Conservation (phyloP, 2,329 filamentous ascomycete genomes). For the Aureobasidium sp. region DNA sequence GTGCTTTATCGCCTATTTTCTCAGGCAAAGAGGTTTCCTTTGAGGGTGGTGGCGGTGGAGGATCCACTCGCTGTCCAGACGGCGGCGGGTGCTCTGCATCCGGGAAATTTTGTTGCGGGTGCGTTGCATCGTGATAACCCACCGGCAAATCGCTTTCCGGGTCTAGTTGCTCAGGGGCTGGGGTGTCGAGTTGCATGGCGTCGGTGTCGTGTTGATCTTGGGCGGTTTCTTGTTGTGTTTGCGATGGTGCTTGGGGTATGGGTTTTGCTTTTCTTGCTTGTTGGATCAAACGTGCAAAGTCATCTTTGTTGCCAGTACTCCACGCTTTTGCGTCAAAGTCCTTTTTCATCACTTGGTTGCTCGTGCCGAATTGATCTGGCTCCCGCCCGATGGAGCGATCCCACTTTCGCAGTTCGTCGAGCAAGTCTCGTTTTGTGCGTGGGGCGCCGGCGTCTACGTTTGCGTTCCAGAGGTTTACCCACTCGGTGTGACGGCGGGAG, state of each 20-base stretch:
- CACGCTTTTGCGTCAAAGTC: conserved; percentile 79
- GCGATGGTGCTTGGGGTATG: conserved; percentile 21
- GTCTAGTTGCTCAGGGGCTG: background rate
- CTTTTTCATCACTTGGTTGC: conserved; percentile 63
- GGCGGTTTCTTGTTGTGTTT: background rate
- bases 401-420: conserved; percentile 78
- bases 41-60: conserved; percentile 13
- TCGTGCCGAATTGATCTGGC: conserved; percentile 34
- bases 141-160: conserved; percentile 21
- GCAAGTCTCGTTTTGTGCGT: conserved; percentile 61
- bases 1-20: conserved; percentile 22
- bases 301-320: conserved; percentile 62
- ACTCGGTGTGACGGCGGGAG: conserved; percentile 79
- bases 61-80: conserved; percentile 15
- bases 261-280: conserved; percentile 54
- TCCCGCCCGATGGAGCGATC: conserved; percentile 67
- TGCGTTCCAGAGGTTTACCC: conserved; percentile 93
- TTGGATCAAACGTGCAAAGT: conserved; percentile 75
- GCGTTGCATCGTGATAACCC: conserved; percentile 1
- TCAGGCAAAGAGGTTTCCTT: conserved; percentile 21
- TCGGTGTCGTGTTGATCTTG: background rate
- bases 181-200: background rate
- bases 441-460: conserved; percentile 82
- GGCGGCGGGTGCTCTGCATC: background rate
- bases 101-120: background rate